Evolutionary conservation across 176 grass and related monocot genomes (phyloP), one percentile per base, ranked within the genome.

Genomic region (Canna indica): DNA sequence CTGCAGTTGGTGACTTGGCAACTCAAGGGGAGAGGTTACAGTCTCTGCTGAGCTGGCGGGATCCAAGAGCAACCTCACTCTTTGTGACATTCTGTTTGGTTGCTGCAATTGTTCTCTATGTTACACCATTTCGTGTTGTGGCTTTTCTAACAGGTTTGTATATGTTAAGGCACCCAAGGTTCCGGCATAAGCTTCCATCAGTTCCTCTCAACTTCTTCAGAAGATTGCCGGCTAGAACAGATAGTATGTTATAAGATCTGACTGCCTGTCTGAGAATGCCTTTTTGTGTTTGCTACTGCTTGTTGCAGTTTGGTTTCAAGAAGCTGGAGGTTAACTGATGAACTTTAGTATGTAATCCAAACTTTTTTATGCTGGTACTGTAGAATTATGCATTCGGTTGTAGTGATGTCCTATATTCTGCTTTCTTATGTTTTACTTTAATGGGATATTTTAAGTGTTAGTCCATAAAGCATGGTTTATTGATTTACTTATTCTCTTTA

Each of bases 181-280:
- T 88, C 79, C 78, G 86, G 52, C 46, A 85, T 80, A 88, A 32
- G 75, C 77, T 85, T 76, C 86, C 86, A 1, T 88, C 86, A 0
- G 86, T 88, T 36, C 86, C 86, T 0, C 72, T 88, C 16, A 88
- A 88, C 68, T 88, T 88, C 82, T 88, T 88, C 75, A 82, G 86
- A 58, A 78, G 86, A 61, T 83, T 88, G 72, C 86, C 86, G 0
- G 86, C 86, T 1, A 88, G 86, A 39, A 85, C 86, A 0, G 86
- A 88, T 29, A 88, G 86, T 72, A 79, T 88, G 86, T 38, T 88
- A 30, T 88, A 71, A 78, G 34, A 0, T 1, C 4, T 13, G 8
- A 28, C 41, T 29, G 28, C 33, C 27, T 6, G 20, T 38, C 16
- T n/a, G 22, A 54, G 22, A n/a, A 50, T 50, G 50, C 8, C 50